Conservation (phyloP, 495 filamentous ascomycete genomes). For the Hypoxylon cercidicola region DNA sequence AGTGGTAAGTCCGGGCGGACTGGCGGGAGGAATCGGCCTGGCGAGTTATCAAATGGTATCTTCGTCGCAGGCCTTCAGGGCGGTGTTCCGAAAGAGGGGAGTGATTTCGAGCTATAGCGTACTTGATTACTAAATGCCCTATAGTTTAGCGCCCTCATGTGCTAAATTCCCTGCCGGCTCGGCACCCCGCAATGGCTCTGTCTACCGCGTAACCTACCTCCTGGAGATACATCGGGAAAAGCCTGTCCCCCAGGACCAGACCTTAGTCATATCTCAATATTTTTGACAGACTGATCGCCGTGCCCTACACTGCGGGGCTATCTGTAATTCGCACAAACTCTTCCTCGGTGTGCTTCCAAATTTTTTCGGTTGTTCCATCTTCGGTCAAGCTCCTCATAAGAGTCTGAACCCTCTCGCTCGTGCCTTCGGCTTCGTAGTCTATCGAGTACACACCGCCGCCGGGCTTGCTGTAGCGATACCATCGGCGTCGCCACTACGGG, state of each 20-base stretch:
- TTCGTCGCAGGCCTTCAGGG: constrained; percentile 1
- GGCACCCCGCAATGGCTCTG: too few relatives aligned
- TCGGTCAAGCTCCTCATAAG: constrained; percentile 51
- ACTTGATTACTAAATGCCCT: too few relatives aligned
- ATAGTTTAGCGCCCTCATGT: too few relatives aligned
- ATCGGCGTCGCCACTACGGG: constrained; percentile 22
- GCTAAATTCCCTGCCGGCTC: too few relatives aligned
- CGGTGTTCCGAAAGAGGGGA: neutral
- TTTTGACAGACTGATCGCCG: too few relatives aligned
- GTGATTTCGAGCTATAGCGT: too few relatives aligned
- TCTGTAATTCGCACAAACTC: too few relatives aligned
- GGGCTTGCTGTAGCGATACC: constrained; percentile 54
- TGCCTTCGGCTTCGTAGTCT: constrained; percentile 55
- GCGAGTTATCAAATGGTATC: constrained; percentile 48
- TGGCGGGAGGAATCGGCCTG: constrained; percentile 40
- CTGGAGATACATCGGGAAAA: too few relatives aligned
- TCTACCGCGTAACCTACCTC: too few relatives aligned
- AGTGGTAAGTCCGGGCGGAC: constrained; percentile 3
- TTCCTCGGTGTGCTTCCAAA: constrained; percentile 55
- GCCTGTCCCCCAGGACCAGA: too few relatives aligned
- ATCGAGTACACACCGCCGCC: constrained; percentile 66
- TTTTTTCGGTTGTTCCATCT: constrained; percentile 54
- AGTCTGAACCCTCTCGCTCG: constrained; percentile 44
- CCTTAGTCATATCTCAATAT: too few relatives aligned
- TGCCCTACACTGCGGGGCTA: too few relatives aligned